Base-by-base conservation (phyloP, 208 protist species). In the Leishmania turanica region DNA sequence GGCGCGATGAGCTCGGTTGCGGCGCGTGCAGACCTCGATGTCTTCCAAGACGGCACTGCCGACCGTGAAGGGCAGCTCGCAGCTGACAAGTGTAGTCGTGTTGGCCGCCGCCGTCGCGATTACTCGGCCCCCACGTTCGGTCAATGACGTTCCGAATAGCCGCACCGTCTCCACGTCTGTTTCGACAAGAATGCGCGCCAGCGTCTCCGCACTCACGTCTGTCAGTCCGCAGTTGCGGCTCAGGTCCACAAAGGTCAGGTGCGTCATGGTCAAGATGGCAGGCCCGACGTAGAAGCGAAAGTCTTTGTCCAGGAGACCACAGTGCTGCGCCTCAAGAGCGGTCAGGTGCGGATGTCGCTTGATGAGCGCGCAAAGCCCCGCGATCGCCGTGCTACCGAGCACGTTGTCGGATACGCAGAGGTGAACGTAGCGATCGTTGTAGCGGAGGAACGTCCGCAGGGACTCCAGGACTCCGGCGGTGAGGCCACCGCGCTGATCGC, bases 51-150 rank as follows among this genome's bases (percentile, higher is more conserved):
- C 84, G 27, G 77, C 72, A 75, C 83, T 95, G 53, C 94, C 94
- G 19, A 97, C 92, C 19, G 92, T 94, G 80, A 90, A 97, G 3
- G 94, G 94, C 71, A 97, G 83, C 54, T 91, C 88, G 72, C 91
- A 87, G 66, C 83, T 78, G n/a, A 86, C 42, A 6, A 95, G 64
- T 2, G 84, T 83, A 9, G 65, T 75, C 24, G 58, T 66, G 76
- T 89, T 93, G 2, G 15, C 47, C 66, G 89, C 85, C 66, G 92
- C 45, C 0, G 90, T 88, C 0, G 65, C 79, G 53, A 93, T 69
- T 64, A 97, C 81, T 1, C 78, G 75, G 21, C 91, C 91, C n/a
- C 88, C 85, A 0, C 24, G 49, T 7, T 40, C 76, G 1, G 86
- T 83, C 17, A 97, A 75, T 2, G 74, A 78, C 0, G 90, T 94